Base-by-base conservation (phyloP, 305 asterid species). In the Vinca major region DNA sequence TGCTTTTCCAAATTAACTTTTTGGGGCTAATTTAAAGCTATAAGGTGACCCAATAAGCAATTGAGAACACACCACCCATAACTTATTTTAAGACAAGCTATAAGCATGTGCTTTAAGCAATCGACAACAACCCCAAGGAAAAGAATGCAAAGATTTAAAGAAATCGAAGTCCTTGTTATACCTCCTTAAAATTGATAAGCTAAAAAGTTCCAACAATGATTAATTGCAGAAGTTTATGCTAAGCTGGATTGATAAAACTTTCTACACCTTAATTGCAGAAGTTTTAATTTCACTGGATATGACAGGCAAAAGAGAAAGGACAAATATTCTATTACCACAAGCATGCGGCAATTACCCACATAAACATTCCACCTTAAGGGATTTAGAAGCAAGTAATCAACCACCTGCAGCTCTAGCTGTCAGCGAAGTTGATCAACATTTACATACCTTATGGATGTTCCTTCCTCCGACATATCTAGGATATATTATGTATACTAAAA, bases 151-250 rank as follows among this genome's bases (percentile, higher is more conserved):
- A 60, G 4, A 73, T 43, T 69, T 66, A 62, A 68, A 71, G 65
- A 71, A 44, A 70, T 52, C 76, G 47, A 72, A 45, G 72, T 73
- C 73, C 80, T 68, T 72, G n/a, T 16, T 56, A 64, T 65, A 79
- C 78, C 79, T 75, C 80, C 71, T 74, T 63, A 72, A 39, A 66
- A 75, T 70, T 57, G 68, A 78, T 73, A 78, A 65, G 73, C 76
- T 77, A 76, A 73, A 75, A 80, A 65, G 33, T 70, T 55, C 75
- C 74, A 47, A 71, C 76, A 56, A 21, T 60, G 72, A 80, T n/a
- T n/a, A n/a, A n/a, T 69, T 41, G 79, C 80, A 63, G 71, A 71
- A 50, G 60, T 61, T 63, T 65, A 43, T 63, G 33, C 33, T 26
- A 26, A 26, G 33, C 33, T 26, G 33, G 33, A 26, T 26, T 26